Evolutionary conservation across 2,329 filamentous ascomycete genomes (phyloP).

Genomic region (Alternaria solani): DNA sequence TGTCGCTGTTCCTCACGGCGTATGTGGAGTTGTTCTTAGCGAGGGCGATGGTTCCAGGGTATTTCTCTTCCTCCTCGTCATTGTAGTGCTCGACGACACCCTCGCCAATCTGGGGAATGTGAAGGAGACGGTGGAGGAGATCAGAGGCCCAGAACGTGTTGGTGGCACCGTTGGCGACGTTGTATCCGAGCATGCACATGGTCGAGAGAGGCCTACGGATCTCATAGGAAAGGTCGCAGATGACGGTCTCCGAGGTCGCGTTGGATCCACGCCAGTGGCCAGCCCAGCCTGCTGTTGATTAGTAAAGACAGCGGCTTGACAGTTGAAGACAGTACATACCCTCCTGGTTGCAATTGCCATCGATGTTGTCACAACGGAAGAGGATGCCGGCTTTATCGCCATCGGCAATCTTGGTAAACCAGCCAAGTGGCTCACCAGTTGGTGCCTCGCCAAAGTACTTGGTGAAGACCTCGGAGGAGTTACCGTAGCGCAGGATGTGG

Average conservation of each 20-base stretch:
- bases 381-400: slow-evolving; percentile 65
- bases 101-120: slow-evolving; percentile 69
- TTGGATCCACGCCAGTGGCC: slow-evolving; percentile 74
- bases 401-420: slow-evolving; percentile 67
- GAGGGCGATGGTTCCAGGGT: slow-evolving; percentile 63
- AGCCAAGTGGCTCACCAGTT: slow-evolving; percentile 67
- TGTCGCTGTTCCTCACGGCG: slow-evolving; percentile 66
- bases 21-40: slow-evolving; percentile 61
- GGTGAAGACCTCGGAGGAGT: slow-evolving; percentile 65
- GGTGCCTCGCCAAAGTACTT: slow-evolving; percentile 73
- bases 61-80: slow-evolving; percentile 66
- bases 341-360: slow-evolving; percentile 64
- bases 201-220: slow-evolving; percentile 65
- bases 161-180: slow-evolving; percentile 62
- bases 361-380: slow-evolving; percentile 74
- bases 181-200: slow-evolving; percentile 70
- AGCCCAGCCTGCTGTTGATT: slow-evolving; percentile 62
- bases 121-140: slow-evolving; percentile 71
- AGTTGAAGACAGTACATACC: slow-evolving; percentile 26
- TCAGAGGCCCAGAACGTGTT: slow-evolving; percentile 73
- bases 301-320: neutral
- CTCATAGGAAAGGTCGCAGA: slow-evolving; percentile 69
- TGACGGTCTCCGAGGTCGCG: slow-evolving; percentile 72
- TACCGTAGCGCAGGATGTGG: slow-evolving; percentile 67
- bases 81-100: slow-evolving; percentile 68